Evolutionary conservation across 2,329 filamentous ascomycete species (phyloP).

Genomic region (Trichoderma afroharzianum): DNA sequence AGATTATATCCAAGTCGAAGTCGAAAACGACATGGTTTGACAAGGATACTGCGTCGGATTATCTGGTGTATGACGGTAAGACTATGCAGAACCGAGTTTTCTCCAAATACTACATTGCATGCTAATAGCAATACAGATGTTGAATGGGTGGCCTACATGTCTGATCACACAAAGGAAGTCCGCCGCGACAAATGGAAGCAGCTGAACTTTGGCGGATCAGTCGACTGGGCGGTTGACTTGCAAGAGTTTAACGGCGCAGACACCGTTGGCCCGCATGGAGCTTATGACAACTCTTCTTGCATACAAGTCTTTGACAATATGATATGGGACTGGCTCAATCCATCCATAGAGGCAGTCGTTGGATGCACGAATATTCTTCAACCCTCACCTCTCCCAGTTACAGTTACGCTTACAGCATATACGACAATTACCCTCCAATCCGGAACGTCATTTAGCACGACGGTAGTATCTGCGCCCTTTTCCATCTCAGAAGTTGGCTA

Average conservation of each 20-base stretch:
- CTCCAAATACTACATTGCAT: neutral
- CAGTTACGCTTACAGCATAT: constrained; percentile 5
- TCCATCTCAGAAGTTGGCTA: constrained; percentile 5
- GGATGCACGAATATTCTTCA: constrained; percentile 9
- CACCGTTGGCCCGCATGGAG: neutral
- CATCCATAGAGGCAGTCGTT: neutral
- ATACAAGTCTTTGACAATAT: constrained; percentile 8
- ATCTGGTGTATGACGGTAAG: constrained; percentile 14
- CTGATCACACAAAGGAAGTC: neutral
- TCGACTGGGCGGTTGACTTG: constrained; percentile 15
- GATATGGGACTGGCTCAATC: constrained; percentile 12
- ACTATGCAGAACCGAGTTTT: neutral
- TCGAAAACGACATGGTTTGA: constrained; percentile 17
- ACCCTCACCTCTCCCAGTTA: neutral
- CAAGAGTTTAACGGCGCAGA: neutral
- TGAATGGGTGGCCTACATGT: constrained; percentile 15
- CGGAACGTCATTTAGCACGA: neutral
- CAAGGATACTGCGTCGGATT: constrained; percentile 3
- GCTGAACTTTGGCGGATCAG: constrained; percentile 5
- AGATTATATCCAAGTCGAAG: constrained; percentile 9
- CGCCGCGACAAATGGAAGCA: constrained; percentile 5
- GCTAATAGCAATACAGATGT: neutral
- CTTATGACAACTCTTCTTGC: neutral
- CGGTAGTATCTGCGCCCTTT: neutral
- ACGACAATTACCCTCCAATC: constrained; percentile 6